Evolutionary conservation across 2,329 filamentous ascomycete species (phyloP).

Genomic region (Graphilbum fragrans): DNA sequence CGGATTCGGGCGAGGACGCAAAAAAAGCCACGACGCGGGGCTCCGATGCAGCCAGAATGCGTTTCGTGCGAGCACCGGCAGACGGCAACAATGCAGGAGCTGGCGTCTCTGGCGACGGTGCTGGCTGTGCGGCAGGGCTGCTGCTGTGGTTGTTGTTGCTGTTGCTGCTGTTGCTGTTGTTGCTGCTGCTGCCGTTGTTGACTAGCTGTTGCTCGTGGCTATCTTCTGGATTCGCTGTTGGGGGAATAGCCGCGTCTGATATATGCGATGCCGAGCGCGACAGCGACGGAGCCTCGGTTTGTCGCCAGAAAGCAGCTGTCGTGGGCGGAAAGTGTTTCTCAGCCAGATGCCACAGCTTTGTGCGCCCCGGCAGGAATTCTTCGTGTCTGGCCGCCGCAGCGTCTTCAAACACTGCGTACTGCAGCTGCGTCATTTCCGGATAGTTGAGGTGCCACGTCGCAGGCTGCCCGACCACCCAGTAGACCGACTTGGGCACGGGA

Average conservation of each 20-base stretch:
- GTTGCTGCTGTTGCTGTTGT: too few species aligned
- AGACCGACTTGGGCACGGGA: conserved; percentile 41
- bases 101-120: background rate
- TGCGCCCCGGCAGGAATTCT: conserved; percentile 38
- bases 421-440: conserved; percentile 50
- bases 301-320: background rate
- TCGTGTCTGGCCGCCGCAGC: conserved; percentile 38
- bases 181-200: too few species aligned
- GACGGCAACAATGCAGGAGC: too few species aligned
- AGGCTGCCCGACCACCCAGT: conserved; percentile 42
- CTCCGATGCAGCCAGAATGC: background rate
- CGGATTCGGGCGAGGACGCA: conserved; percentile 52
- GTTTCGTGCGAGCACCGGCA: background rate
- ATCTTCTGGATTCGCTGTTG: too few species aligned
- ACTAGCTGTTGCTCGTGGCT: too few species aligned
- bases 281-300: background rate
- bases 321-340: conserved; percentile 45
- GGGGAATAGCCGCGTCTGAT: conserved; percentile 7
- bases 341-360: conserved; percentile 41
- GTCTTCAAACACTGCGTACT: conserved; percentile 41
- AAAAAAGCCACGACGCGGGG: conserved; percentile 40
- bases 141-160: background rate
- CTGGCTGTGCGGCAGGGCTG: background rate
- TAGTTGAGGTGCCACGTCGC: conserved; percentile 49
- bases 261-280: conserved; percentile 5